These are phyloP conservation scores for Cyclotella choctawhatcheeana DNA, from an alignment of 108 stramenopile species.

Conservation along the genomic window DNA sequence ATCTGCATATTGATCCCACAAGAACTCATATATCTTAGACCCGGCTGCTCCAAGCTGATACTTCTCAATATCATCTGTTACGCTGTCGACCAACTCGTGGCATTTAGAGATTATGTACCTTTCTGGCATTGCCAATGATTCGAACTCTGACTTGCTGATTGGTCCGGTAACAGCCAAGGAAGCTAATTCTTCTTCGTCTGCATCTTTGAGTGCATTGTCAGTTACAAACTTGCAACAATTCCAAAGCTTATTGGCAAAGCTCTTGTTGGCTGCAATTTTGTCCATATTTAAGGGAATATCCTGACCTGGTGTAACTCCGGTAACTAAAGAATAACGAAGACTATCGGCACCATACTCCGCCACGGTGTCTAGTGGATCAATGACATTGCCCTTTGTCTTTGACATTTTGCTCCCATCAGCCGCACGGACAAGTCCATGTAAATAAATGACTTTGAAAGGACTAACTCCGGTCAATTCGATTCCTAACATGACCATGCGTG, in stretches of 20 bases:
- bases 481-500: slow-evolving; percentile 99
- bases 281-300: slow-evolving; percentile 94
- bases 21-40: slow-evolving; percentile 90
- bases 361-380: slow-evolving; percentile 97
- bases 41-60: slow-evolving; percentile 90
- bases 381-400: slow-evolving; percentile 98
- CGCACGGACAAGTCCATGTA: slow-evolving; percentile 97
- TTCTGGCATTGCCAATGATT: slow-evolving; percentile 77
- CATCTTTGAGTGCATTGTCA: slow-evolving; percentile 83
- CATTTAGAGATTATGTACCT: slow-evolving; percentile 92
- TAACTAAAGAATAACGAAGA: slow-evolving; percentile 92
- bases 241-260: slow-evolving; percentile 99
- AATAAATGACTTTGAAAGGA: slow-evolving; percentile 94
- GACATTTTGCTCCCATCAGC: slow-evolving; percentile 97
- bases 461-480: slow-evolving; percentile 88
- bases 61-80: slow-evolving; percentile 89
- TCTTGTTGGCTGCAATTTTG: slow-evolving; percentile 86
- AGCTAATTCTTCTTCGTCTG: slow-evolving; percentile 57
- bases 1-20: slow-evolving; percentile 98
- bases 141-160: slow-evolving; percentile 80
- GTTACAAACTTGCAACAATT: slow-evolving; percentile 95
- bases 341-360: slow-evolving; percentile 93
- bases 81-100: slow-evolving; percentile 81
- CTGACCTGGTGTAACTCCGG: slow-evolving; percentile 96
- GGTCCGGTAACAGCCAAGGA: slow-evolving; percentile 77